A percentile compares a stretch with the other conserved stretches of the same genome.
phyloP scores from a whole-genome alignment of 2,329 filamentous ascomycete species.

The Triangularia setosa region DNA sequence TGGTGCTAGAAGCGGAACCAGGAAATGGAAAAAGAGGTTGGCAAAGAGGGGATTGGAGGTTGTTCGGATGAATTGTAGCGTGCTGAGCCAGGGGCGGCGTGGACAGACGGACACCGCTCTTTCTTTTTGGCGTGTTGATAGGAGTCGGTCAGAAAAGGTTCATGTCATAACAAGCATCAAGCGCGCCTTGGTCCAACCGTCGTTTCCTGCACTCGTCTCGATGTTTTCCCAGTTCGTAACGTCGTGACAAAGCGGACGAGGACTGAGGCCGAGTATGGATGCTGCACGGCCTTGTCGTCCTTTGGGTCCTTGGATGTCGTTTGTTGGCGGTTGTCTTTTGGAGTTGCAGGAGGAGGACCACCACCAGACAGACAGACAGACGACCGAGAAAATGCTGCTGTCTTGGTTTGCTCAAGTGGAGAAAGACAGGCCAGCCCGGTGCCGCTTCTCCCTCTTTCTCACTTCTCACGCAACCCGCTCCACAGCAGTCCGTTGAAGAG shows the following conservation, averaged over 20 bases:
- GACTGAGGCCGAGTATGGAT: neutral
- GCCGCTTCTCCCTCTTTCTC: slow-evolving; percentile 3
- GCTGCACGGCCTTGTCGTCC: neutral
- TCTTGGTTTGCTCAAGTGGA: neutral
- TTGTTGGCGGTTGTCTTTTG: neutral
- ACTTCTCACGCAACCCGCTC: slow-evolving; percentile 20
- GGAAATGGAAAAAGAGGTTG: slow-evolving; percentile 28
- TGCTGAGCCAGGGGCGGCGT: slow-evolving; percentile 27
- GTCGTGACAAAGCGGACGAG: neutral
- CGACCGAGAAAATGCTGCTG: slow-evolving; percentile 7
- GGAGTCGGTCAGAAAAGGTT: slow-evolving; percentile 35
- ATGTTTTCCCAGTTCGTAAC: neutral
- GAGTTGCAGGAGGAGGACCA: neutral
- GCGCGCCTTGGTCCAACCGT: slow-evolving; percentile 12
- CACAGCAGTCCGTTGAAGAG: slow-evolving; percentile 25
- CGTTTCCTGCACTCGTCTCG: neutral
- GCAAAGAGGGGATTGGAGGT: slow-evolving; percentile 36
- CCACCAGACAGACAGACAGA: neutral
- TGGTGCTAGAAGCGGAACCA: slow-evolving; percentile 37
- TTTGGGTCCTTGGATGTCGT: neutral
- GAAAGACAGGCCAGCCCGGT: too few relatives aligned
- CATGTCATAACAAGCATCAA: slow-evolving; percentile 28
- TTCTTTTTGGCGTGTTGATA: slow-evolving; percentile 28
- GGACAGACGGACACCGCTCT: slow-evolving; percentile 42
- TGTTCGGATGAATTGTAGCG: slow-evolving; percentile 43